phyloP scores from a whole-genome alignment of 208 protist genomes.

The Novymonas esmeraldas region DNA sequence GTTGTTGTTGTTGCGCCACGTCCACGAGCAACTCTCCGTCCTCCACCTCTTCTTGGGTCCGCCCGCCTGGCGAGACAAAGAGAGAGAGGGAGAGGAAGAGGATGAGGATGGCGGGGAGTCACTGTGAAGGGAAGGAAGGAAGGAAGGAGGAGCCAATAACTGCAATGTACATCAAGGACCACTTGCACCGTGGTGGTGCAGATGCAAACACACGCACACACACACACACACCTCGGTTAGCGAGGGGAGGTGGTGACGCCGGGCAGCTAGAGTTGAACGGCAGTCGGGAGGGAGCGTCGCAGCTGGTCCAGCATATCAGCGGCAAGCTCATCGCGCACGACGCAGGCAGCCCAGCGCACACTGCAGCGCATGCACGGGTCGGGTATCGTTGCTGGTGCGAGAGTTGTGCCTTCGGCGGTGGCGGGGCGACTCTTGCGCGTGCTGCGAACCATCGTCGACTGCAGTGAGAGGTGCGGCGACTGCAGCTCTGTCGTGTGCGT shows the following conservation, averaged over 20 bases:
- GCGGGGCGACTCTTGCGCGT: background rate
- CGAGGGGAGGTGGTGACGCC: background rate
- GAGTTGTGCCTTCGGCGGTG: background rate
- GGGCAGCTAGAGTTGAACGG: background rate
- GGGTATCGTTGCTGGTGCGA: background rate
- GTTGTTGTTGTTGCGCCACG: no score
- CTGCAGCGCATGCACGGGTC: background rate
- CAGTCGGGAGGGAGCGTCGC: background rate
- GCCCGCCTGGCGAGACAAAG: no score
- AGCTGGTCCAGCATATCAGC: background rate
- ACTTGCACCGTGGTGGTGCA: no score
- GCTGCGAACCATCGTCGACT: background rate
- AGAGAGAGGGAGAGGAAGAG: background rate
- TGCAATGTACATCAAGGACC: background rate
- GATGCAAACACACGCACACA: no score
- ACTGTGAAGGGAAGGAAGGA: slow-evolving; percentile 7
- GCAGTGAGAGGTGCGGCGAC: background rate
- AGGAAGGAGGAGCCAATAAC: slow-evolving; percentile 1
- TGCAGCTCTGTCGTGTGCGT: background rate
- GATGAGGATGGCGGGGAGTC: background rate
- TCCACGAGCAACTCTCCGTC: no score
- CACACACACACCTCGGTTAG: no score
- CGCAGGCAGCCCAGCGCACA: slow-evolving; percentile 1
- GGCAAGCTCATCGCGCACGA: slow-evolving; percentile 9
- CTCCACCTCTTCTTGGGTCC: no score